Evolutionary conservation across 2,329 filamentous ascomycete species (phyloP), one percentile per base, ranked within the genome.

Genomic region (Fusarium subglutinans): DNA sequence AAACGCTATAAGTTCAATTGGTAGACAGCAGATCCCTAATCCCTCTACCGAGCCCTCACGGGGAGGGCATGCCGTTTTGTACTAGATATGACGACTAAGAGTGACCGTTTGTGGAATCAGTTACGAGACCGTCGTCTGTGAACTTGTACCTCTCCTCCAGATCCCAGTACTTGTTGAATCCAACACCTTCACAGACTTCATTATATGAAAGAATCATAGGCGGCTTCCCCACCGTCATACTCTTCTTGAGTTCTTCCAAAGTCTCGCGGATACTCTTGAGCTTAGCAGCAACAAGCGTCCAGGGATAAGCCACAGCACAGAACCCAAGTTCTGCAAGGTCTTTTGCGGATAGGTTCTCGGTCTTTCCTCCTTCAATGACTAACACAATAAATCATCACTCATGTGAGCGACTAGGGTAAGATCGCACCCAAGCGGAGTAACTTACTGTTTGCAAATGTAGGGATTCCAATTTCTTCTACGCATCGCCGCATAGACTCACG

Each of bases 111-210:
- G 54, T 37, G 8, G 40, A 24, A 3, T 45, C n/a, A 35, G 28
- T 35, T 4, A 57, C n/a, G 0, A 45, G 40, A 1, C 54, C 40
- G 2, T 57, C 28, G 9, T 45, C 18, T 8, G 10, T 57, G 28
- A 57, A 57, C 22, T 57, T 45, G 2, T 57, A 57, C n/a, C 30
- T 37, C 14, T 57, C 54, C 17, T 57, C 40, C 7, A 57, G 1
- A 11, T 55, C 64, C 68, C 72, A 85, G 66, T 85, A 85, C 45
- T 83, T 81, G 26, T 83, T 82, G 62, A 87, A 86, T 0, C 85
- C 85, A 17, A 87, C 84, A 0, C 83, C 83, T 14, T 84, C 81
- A 54, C 83, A 86, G 1, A 87, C 84, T 58, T 87, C 83, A 3
- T 74, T 72, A 56, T 84, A 86, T 4, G 81, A 81, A 33, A 87